Evolutionary conservation across 352 stramenopile species (phyloP).

Genomic region (Pythium brachiatum): DNA sequence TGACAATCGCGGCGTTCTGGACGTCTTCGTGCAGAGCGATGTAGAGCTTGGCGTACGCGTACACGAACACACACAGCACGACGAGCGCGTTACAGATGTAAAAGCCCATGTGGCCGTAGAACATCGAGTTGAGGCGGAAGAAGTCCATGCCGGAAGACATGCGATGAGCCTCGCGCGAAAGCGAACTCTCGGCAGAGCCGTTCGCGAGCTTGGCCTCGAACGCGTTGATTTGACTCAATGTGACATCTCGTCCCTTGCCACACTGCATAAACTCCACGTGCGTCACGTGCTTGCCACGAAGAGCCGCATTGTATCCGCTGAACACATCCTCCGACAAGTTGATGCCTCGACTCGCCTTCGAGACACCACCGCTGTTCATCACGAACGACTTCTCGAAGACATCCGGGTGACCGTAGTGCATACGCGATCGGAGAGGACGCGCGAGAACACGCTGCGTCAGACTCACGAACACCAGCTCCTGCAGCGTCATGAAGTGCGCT

Average conservation of each 20-base stretch:
- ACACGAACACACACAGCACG: slow-evolving; percentile 79
- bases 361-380: slow-evolving; percentile 83
- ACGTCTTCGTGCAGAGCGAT: slow-evolving; percentile 77
- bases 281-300: slow-evolving; percentile 75
- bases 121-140: slow-evolving; percentile 88
- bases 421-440: slow-evolving; percentile 67
- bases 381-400: slow-evolving; percentile 88
- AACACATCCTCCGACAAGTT: slow-evolving; percentile 91
- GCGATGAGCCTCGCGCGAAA: slow-evolving; percentile 77
- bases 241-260: slow-evolving; percentile 86
- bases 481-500: slow-evolving; percentile 86
- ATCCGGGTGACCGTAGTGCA: slow-evolving; percentile 89
- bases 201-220: slow-evolving; percentile 88
- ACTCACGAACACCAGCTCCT: slow-evolving; percentile 88
- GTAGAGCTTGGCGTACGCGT: slow-evolving; percentile 84
- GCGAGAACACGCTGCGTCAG: slow-evolving; percentile 82
- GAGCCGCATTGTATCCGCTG: slow-evolving; percentile 77
- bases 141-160: slow-evolving; percentile 87
- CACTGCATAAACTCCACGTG: slow-evolving; percentile 89
- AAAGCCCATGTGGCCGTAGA: slow-evolving; percentile 88
- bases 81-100: slow-evolving; percentile 86
- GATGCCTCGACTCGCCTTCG: slow-evolving; percentile 86
- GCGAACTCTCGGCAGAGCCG: slow-evolving; percentile 72
- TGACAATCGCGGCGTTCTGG: slow-evolving; percentile 70
- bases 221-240: slow-evolving; percentile 82